A percentile compares a stretch with the other conserved stretches of the same genome.
phyloP scores from a whole-genome alignment of 2,329 filamentous ascomycete species.

The Trichophyton simii region DNA sequence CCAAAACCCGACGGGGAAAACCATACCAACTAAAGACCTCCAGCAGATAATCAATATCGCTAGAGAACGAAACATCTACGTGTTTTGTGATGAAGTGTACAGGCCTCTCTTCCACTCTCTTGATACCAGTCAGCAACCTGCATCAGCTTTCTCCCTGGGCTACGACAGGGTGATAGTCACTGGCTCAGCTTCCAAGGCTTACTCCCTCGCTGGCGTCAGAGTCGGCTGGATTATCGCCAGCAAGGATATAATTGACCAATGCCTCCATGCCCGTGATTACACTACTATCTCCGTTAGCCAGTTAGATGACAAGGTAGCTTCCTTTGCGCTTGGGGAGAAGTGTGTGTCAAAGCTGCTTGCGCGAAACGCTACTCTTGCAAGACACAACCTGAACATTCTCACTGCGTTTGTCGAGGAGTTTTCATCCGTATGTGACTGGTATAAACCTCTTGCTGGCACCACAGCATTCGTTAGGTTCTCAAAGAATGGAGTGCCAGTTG shows the following conservation, averaged over 20 bases:
- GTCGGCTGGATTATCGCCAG: slow-evolving; percentile 70
- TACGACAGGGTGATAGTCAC: slow-evolving; percentile 61
- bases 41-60: slow-evolving; percentile 53
- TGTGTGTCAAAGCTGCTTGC: slow-evolving; percentile 52
- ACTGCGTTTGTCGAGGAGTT: slow-evolving; percentile 55
- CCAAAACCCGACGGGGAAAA: slow-evolving; percentile 67
- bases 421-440: slow-evolving; percentile 53
- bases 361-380: slow-evolving; percentile 55
- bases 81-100: slow-evolving; percentile 74
- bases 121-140: slow-evolving; percentile 36
- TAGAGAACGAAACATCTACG: slow-evolving; percentile 46
- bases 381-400: slow-evolving; percentile 54
- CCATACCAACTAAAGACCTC: slow-evolving; percentile 52
- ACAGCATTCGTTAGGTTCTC: slow-evolving; percentile 65
- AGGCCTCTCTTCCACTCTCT: slow-evolving; percentile 66
- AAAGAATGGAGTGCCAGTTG: slow-evolving; percentile 48
- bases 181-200: slow-evolving; percentile 75
- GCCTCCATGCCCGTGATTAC: slow-evolving; percentile 60
- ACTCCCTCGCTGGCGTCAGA: slow-evolving; percentile 67
- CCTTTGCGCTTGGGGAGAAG: slow-evolving; percentile 54
- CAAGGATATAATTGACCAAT: slow-evolving; percentile 47
- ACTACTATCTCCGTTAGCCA: slow-evolving; percentile 75
- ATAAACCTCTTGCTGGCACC: slow-evolving; percentile 64
- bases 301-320: slow-evolving; percentile 65
- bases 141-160: slow-evolving; percentile 57